These are phyloP conservation scores for Ilyonectria mors-panacis DNA, from an alignment of 2,329 filamentous ascomycete genomes.

Conservation along the genomic window DNA sequence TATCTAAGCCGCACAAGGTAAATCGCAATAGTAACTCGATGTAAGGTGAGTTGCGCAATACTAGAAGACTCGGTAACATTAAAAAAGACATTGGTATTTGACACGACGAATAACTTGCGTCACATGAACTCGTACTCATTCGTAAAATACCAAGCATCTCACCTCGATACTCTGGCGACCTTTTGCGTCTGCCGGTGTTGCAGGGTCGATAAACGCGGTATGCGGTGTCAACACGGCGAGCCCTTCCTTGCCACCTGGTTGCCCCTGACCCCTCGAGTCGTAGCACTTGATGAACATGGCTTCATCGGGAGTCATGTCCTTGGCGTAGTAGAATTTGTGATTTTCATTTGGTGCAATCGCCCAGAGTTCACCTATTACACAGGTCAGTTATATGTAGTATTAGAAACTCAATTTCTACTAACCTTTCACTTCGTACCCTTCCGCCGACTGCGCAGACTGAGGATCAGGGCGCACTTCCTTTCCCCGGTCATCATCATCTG, in stretches of 20 bases:
- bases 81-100: too few relatives aligned
- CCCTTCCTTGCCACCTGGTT: slow-evolving; percentile 36
- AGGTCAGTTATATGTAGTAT: not conserved
- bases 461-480: slow-evolving; percentile 43
- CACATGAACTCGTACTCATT: not conserved
- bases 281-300: slow-evolving; percentile 49
- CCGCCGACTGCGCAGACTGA: slow-evolving; percentile 33
- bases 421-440: slow-evolving; percentile 43
- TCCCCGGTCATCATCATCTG: slow-evolving; percentile 43
- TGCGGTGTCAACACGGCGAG: slow-evolving; percentile 44
- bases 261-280: slow-evolving; percentile 45
- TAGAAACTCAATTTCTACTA: not conserved
- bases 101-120: too few relatives aligned
- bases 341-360: slow-evolving; percentile 37
- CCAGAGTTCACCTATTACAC: slow-evolving; percentile 35
- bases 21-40: too few relatives aligned
- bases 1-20: too few relatives aligned
- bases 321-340: slow-evolving; percentile 46
- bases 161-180: slow-evolving; percentile 47
- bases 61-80: too few relatives aligned
- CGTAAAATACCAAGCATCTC: slow-evolving; percentile 46
- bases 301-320: slow-evolving; percentile 48
- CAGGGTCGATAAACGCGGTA: slow-evolving; percentile 45
- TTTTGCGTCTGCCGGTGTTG: slow-evolving; percentile 39
- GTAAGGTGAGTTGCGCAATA: too few relatives aligned